phyloP scores from a whole-genome alignment of 2,329 filamentous ascomycete species.

The Arthrobotrys conoides region DNA sequence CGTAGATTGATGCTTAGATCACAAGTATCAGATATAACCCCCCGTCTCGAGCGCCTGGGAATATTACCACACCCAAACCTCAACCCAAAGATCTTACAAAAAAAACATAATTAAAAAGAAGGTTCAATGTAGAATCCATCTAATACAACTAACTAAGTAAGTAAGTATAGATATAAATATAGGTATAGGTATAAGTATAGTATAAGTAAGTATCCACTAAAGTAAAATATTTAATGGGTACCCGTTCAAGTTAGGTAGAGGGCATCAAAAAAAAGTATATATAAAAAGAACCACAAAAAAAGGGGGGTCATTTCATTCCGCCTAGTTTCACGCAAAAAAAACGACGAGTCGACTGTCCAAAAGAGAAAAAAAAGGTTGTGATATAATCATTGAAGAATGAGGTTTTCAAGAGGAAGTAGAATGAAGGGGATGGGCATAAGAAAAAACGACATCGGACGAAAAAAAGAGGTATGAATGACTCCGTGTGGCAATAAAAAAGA shows the following conservation, averaged over 20 bases:
- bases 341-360: slow-evolving; percentile 14
- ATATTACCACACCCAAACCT: too few species aligned
- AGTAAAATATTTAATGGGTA: too few species aligned
- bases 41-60: too few species aligned
- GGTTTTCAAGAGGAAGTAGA: background rate
- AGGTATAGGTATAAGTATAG: background rate
- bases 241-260: background rate
- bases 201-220: background rate
- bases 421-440: too few species aligned
- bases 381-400: slow-evolving; percentile 3
- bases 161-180: too few species aligned
- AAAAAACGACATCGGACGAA: background rate
- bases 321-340: slow-evolving; percentile 1
- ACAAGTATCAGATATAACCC: too few species aligned
- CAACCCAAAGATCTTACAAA: too few species aligned
- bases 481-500: background rate
- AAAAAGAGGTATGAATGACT: slow-evolving; percentile 22
- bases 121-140: background rate
- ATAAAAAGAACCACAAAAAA: slow-evolving; percentile 8
- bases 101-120: background rate
- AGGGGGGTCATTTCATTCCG: background rate
- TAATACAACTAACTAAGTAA: background rate
- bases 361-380: background rate
- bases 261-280: background rate
- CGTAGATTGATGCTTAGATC: too few species aligned